A percentile compares a stretch with the other conserved stretches of the same genome.
These are phyloP conservation scores for Malassezia yamatoensis DNA, from an alignment of 1,284 basidiomycete genomes.

Conservation along the genomic window DNA sequence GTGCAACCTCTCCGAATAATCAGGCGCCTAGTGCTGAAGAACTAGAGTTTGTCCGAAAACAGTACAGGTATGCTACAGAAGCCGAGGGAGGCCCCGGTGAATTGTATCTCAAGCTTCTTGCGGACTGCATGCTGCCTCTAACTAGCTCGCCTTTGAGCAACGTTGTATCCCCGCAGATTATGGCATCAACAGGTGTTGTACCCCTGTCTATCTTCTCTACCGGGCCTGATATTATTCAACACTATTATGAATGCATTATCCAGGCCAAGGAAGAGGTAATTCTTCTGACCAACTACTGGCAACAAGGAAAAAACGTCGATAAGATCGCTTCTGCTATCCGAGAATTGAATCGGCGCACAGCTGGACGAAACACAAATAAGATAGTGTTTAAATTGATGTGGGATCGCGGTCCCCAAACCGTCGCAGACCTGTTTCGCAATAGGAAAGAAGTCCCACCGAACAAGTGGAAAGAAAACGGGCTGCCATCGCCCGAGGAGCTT, in stretches of 20 bases:
- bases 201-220: constrained; percentile 45
- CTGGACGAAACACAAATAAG: constrained; percentile 13
- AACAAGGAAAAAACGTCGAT: constrained; percentile 41
- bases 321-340: constrained; percentile 38
- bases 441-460: constrained; percentile 34
- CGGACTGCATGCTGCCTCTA: constrained; percentile 37
- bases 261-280: constrained; percentile 39
- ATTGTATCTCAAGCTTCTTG: constrained; percentile 39
- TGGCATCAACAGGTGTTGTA: constrained; percentile 42
- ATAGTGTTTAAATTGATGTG: constrained; percentile 47
- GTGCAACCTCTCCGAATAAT: constrained; percentile 33
- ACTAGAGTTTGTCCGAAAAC: constrained; percentile 27
- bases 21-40: constrained; percentile 36
- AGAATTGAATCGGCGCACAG: constrained; percentile 27
- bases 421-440: constrained; percentile 41
- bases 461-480: constrained; percentile 40
- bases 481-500: constrained; percentile 34
- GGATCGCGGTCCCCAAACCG: constrained; percentile 42
- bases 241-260: constrained; percentile 47
- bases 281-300: constrained; percentile 48
- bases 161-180: constrained; percentile 41
- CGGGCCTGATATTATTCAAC: constrained; percentile 45
- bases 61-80: constrained; percentile 31
- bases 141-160: constrained; percentile 35
- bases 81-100: constrained; percentile 31